A percentile compares a stretch with the other conserved stretches of the same genome.
These are phyloP conservation scores for Nemania serpens DNA, from an alignment of 2,329 filamentous ascomycete genomes.

Conservation along the genomic window DNA sequence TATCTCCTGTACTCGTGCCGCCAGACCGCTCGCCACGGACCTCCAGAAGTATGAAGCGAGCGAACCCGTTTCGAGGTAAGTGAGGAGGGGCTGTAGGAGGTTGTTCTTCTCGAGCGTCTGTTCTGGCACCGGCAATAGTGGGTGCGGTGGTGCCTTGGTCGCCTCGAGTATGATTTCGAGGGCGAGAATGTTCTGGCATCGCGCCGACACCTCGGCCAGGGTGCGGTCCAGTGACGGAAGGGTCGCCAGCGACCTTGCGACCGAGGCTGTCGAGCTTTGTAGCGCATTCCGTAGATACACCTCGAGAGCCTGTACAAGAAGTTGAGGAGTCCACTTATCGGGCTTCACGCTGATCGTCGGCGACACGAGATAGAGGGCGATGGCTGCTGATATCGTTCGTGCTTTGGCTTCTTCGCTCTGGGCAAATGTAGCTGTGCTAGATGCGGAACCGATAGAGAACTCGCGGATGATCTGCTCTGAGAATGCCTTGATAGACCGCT, in stretches of 20 bases:
- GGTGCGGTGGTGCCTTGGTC: slow-evolving; percentile 70
- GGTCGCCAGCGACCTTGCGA: slow-evolving; percentile 77
- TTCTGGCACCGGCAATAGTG: slow-evolving; percentile 55
- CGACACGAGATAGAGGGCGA: slow-evolving; percentile 81
- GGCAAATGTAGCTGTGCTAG: slow-evolving; percentile 60
- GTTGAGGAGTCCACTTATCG: slow-evolving; percentile 65
- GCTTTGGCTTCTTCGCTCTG: slow-evolving; percentile 76
- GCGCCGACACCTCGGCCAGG: slow-evolving; percentile 77
- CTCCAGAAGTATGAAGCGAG: slow-evolving; percentile 94
- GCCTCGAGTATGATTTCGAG: slow-evolving; percentile 76
- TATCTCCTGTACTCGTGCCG: slow-evolving; percentile 81
- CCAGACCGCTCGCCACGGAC: slow-evolving; percentile 77
- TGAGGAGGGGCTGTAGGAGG: slow-evolving; percentile 74
- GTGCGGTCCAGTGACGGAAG: slow-evolving; percentile 82
- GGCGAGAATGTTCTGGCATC: slow-evolving; percentile 91
- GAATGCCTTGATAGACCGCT: slow-evolving; percentile 72
- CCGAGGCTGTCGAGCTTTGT: slow-evolving; percentile 74
- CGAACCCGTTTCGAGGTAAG: slow-evolving; percentile 83
- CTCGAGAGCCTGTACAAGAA: slow-evolving; percentile 78
- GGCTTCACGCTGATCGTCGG: slow-evolving; percentile 60
- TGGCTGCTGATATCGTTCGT: slow-evolving; percentile 73
- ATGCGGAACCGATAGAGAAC: slow-evolving; percentile 70
- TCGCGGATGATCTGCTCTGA: slow-evolving; percentile 82
- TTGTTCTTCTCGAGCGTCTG: slow-evolving; percentile 44
- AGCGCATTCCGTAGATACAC: slow-evolving; percentile 81